Base-by-base conservation (phyloP, 2,329 filamentous ascomycete species). In the Didymella glomerata region DNA sequence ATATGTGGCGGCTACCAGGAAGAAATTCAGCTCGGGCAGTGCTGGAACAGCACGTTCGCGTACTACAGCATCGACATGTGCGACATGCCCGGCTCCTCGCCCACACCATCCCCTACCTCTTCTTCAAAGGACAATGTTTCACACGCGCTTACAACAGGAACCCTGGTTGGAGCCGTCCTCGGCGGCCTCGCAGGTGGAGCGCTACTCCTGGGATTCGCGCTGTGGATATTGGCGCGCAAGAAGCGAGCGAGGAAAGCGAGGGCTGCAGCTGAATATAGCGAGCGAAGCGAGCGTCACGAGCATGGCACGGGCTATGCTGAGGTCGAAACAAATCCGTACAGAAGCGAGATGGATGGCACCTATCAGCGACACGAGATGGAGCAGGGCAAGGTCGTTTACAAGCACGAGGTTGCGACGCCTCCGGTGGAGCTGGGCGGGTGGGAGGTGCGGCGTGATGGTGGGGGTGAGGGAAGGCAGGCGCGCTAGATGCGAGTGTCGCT, bases 31-130 rank as follows among this genome's bases (percentile, higher is more conserved):
- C 14, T 59, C 11, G 54, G 41, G 4, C 48, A 56, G 20, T 62
- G 60, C 44, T 59, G 57, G 51, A 59, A 62, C 10, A 51, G 55
- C n/a, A 52, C 60, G 2, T 59, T 36, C 22, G 36, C 45, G n/a
- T 62, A 59, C 48, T 62, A 62, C 48, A 55, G 50, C 44, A 58
- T 62, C 38, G 60, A 62, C 20, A 52, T 52, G 41, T 62, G 60
- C 44, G 55, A 62, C 14, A 45, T 2, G 22, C 34, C 34, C 32
- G 18, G 18, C 27, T 24, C 16, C 5, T 24, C 50, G 2, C 3
- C 36, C 7, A 20, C 59, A 16, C 18, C 46, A 2, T 9, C 54
- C 8, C 20, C 53, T 16, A n/a, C 40, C 2, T 20, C 50, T 10
- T 18, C 51, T 4, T 24, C 42, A 5, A 20, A 9, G 4, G 18